Conservation (phyloP, 345 rosid genomes). For the Nasturtium officinale region DNA sequence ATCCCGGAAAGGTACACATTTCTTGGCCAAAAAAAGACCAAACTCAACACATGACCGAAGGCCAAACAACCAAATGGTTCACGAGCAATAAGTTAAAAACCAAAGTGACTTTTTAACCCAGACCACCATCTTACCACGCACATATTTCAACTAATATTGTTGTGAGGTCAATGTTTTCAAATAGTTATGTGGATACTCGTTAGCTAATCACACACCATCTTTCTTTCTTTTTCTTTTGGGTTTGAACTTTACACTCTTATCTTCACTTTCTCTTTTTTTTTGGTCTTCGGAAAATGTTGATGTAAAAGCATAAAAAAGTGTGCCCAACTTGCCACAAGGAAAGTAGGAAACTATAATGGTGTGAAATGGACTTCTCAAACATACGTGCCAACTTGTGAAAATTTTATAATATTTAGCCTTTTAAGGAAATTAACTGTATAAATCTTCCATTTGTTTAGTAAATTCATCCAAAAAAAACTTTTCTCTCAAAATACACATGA, state of each 20-base stretch:
- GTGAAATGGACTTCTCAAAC: conserved; percentile 5
- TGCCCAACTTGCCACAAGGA: conserved; percentile 26
- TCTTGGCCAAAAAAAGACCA: neutral
- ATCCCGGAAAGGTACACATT: neutral
- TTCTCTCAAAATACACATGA: conserved; percentile 1
- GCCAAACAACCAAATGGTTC: neutral
- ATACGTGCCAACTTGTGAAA: conserved; percentile 17
- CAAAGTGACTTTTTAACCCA: neutral
- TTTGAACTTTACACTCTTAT: neutral
- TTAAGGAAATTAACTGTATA: neutral
- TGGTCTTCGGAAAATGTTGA: neutral
- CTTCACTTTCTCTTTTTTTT: neutral
- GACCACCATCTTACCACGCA: neutral
- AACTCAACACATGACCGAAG: neutral
- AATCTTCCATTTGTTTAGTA: neutral
- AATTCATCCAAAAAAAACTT: neutral
- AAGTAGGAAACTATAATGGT: conserved; percentile 5
- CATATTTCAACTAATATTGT: neutral
- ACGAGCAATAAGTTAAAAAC: neutral
- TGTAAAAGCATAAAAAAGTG: neutral
- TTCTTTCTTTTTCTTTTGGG: neutral
- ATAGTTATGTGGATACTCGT: neutral
- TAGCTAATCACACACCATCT: neutral
- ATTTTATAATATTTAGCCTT: neutral
- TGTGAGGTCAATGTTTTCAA: neutral